A percentile compares a stretch with the other conserved stretches of the same genome.
Conservation (phyloP, 805 yeast species). For the Candida ponderosae region DNA sequence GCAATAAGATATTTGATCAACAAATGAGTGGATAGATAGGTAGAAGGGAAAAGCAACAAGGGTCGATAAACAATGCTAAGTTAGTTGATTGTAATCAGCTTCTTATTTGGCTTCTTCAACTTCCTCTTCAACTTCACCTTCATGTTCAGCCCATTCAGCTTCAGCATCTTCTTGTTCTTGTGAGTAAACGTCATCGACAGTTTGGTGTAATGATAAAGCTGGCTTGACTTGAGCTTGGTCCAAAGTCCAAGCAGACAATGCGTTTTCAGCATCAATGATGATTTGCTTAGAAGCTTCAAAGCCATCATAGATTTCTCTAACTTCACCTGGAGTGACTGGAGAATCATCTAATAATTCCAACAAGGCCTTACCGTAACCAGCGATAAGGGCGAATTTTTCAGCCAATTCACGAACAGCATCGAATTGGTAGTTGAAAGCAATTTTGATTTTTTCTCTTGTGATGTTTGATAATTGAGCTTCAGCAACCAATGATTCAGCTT, state of each 20-base stretch:
- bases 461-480: constrained; percentile 98
- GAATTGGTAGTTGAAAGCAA: constrained; percentile 94
- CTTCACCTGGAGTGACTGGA: constrained; percentile 98
- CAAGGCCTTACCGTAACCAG: constrained; percentile 97
- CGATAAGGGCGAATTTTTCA: constrained; percentile 94
- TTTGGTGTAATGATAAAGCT: constrained; percentile 76
- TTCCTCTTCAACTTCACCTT: constrained; percentile 1
- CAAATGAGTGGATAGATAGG: no score
- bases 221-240: constrained; percentile 95
- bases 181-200: constrained; percentile 54
- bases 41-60: no score
- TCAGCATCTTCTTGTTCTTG: constrained; percentile 33
- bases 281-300: constrained; percentile 97
- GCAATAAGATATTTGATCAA: no score
- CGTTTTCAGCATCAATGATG: constrained; percentile 93
- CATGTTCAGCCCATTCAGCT: constrained; percentile 24
- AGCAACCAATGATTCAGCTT: constrained; percentile 97
- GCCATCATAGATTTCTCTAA: constrained; percentile 97
- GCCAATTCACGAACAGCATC: constrained; percentile 92
- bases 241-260: constrained; percentile 93
- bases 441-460: constrained; percentile 96
- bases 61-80: no score
- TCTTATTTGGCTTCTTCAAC: constrained; percentile 9
- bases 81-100: no score
- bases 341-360: constrained; percentile 93